A percentile compares a stretch with the other conserved stretches of the same genome.
phyloP scores from a whole-genome alignment of 257 asterid species.

The Jacaranda mimosifolia region DNA sequence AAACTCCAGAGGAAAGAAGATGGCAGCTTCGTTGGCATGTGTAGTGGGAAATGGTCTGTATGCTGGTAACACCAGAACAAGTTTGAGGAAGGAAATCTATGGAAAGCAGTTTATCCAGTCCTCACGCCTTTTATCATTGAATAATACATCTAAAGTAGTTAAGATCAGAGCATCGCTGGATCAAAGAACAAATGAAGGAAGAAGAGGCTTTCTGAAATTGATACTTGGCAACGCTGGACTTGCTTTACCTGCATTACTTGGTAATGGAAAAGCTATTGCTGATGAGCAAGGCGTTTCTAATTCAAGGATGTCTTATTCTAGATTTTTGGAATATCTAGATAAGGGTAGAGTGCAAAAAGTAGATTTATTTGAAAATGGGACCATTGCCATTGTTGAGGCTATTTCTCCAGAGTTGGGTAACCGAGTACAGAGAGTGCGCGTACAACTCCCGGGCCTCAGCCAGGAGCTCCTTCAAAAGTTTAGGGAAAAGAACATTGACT shows the following conservation, averaged over 20 bases:
- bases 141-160: slow-evolving; percentile 52
- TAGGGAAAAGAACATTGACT: slow-evolving; percentile 91
- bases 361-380: slow-evolving; percentile 90
- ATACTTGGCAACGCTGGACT: slow-evolving; percentile 77
- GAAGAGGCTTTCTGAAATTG: slow-evolving; percentile 80
- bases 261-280: slow-evolving; percentile 75
- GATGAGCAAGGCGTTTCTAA: slow-evolving; percentile 94
- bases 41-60: slow-evolving; percentile 75
- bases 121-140: slow-evolving; percentile 58
- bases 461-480: slow-evolving; percentile 98
- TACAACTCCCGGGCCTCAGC: slow-evolving; percentile 95
- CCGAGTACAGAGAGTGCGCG: slow-evolving; percentile 89
- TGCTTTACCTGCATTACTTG: slow-evolving; percentile 65
- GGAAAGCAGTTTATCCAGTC: slow-evolving; percentile 60
- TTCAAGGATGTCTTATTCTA: slow-evolving; percentile 95
- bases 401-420: slow-evolving; percentile 91
- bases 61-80: slow-evolving; percentile 47
- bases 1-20: slow-evolving; percentile 45
- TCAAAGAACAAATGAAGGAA: slow-evolving; percentile 58
- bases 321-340: slow-evolving; percentile 95
- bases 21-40: slow-evolving; percentile 88
- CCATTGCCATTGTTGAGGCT: slow-evolving; percentile 96
- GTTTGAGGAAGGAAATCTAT: slow-evolving; percentile 62
- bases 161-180: slow-evolving; percentile 58
- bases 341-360: slow-evolving; percentile 87